phyloP scores from a whole-genome alignment of 2,329 filamentous ascomycete species.

The Metarhizium guizhouense region DNA sequence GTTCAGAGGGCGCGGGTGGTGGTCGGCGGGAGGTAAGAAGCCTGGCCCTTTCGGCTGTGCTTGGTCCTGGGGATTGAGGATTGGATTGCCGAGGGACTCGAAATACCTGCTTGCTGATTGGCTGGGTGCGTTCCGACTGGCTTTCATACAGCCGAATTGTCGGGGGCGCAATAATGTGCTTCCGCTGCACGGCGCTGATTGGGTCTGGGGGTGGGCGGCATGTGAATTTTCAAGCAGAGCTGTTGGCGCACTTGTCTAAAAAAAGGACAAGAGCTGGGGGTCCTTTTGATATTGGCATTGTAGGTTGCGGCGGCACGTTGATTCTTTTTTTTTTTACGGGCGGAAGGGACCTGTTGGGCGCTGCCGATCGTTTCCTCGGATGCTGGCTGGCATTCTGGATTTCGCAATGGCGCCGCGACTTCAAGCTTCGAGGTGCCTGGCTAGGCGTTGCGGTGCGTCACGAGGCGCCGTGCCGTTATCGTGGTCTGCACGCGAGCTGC shows the following conservation, averaged over 20 bases:
- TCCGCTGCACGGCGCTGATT: slow-evolving; percentile 18
- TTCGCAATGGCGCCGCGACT: slow-evolving; percentile 1
- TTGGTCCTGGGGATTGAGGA: slow-evolving; percentile 4
- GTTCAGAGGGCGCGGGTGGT: not conserved
- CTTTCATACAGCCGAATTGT: slow-evolving; percentile 16
- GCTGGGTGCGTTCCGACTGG: slow-evolving; percentile 18
- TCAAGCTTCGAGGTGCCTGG: slow-evolving; percentile 11
- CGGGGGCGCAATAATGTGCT: slow-evolving; percentile 19
- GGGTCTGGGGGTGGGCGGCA: slow-evolving; percentile 13
- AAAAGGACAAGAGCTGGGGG: not conserved
- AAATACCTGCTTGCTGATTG: slow-evolving; percentile 38
- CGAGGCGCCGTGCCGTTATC: slow-evolving; percentile 15
- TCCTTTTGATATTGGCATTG: not conserved
- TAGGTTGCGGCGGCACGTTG: not conserved
- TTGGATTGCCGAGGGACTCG: slow-evolving; percentile 42
- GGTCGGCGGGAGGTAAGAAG: not conserved
- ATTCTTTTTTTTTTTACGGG: not conserved
- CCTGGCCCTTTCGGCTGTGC: not conserved
- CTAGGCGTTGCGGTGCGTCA: slow-evolving; percentile 14
- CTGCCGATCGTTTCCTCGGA: not conserved
- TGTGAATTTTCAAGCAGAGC: slow-evolving; percentile 17
- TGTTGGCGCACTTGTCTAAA: not conserved
- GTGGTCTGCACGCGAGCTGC: slow-evolving; percentile 10
- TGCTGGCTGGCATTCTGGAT: not conserved
- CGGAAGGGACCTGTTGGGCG: not conserved